Conservation (phyloP, 371 early-diverging fungal genomes). For the Parasitella parasitica region DNA sequence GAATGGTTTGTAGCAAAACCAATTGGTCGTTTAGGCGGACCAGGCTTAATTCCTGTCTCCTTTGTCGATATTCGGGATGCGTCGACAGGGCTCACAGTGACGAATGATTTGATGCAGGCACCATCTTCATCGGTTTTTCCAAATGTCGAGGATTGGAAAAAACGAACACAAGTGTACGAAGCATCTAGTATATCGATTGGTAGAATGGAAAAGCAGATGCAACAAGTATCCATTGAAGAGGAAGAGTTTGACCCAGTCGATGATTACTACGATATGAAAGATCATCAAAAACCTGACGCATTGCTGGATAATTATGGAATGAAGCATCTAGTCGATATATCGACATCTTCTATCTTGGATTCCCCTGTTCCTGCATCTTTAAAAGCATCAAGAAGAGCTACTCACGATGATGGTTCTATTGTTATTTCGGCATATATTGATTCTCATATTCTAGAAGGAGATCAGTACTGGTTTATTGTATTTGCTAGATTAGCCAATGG, state of each 20-base stretch:
- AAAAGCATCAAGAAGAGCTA: not conserved
- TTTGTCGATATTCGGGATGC: constrained; percentile 71
- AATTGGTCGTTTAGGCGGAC: constrained; percentile 58
- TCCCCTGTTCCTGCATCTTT: constrained; percentile 11
- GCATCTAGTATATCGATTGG: constrained; percentile 58
- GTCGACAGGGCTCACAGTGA: constrained; percentile 13
- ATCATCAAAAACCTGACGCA: not conserved
- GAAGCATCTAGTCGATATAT: constrained; percentile 14
- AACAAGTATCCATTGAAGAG: constrained; percentile 17
- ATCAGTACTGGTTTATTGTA: constrained; percentile 71
- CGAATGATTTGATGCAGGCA: constrained; percentile 48
- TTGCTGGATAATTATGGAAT: constrained; percentile 22
- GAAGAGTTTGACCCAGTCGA: constrained; percentile 15
- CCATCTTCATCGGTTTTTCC: constrained; percentile 55
- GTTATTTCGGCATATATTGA: constrained; percentile 50
- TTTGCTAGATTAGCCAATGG: constrained; percentile 59
- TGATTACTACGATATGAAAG: constrained; percentile 21
- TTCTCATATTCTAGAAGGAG: constrained; percentile 49
- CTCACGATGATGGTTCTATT: not conserved
- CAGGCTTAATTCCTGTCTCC: constrained; percentile 75
- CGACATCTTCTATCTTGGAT: constrained; percentile 2
- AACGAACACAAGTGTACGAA: constrained; percentile 60
- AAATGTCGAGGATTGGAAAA: constrained; percentile 77
- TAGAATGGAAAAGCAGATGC: constrained; percentile 27
- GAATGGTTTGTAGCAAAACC: constrained; percentile 83